phyloP scores from a whole-genome alignment of 2,329 filamentous ascomycete species.

The Aspergillus fischeri region DNA sequence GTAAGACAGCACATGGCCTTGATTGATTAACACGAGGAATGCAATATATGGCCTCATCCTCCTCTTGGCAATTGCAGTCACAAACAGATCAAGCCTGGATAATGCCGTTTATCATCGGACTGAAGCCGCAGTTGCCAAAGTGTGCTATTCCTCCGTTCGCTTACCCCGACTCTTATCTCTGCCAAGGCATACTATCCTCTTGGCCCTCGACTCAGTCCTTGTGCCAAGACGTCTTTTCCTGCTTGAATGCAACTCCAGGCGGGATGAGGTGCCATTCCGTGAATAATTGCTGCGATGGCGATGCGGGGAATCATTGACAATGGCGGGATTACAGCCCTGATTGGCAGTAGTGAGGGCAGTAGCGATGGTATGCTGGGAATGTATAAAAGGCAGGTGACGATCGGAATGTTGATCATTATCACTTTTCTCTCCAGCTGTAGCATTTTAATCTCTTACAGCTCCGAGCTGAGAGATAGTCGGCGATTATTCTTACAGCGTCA shows the following conservation, averaged over 20 bases:
- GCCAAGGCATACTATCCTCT: conserved; percentile 5
- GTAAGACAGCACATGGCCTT: not conserved
- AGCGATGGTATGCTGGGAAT: not conserved
- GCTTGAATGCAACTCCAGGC: conserved; percentile 9
- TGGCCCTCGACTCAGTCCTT: not conserved
- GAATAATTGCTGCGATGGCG: not conserved
- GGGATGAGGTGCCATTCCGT: conserved; percentile 1
- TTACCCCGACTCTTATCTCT: conserved; percentile 11
- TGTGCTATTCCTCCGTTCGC: too few species aligned
- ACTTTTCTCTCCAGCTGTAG: not conserved
- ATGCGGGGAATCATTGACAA: not conserved
- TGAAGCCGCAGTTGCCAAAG: not conserved
- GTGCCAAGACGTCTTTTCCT: not conserved
- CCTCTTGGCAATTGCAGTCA: not conserved
- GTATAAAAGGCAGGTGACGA: not conserved
- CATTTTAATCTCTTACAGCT: not conserved
- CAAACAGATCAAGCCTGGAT: not conserved
- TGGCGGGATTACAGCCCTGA: not conserved
- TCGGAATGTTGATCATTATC: not conserved
- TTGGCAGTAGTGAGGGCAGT: not conserved
- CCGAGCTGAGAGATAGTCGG: not conserved
- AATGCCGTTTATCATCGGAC: not conserved
- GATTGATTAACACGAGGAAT: not conserved
- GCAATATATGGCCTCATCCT: not conserved
- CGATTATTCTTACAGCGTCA: not conserved